phyloP scores from a whole-genome alignment of 1,284 basidiomycete species.

The Irpex lacteus region DNA sequence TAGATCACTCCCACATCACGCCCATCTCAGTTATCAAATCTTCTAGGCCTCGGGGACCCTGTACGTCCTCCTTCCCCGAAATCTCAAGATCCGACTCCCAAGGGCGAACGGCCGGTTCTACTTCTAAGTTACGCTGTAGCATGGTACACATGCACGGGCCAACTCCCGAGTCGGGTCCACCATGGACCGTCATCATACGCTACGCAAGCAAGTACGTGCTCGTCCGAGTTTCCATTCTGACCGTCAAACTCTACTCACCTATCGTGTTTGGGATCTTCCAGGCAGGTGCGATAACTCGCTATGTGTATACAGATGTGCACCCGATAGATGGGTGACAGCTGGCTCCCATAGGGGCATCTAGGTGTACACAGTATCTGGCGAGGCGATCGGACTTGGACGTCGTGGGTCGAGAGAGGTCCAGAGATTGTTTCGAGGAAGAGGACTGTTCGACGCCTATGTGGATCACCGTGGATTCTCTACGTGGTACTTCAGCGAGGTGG shows the following conservation, averaged over 20 bases:
- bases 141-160: too few relatives aligned
- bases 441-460: background rate
- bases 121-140: too few relatives aligned
- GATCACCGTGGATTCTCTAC: background rate
- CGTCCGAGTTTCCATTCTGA: background rate
- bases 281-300: background rate
- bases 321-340: background rate
- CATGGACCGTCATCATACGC: too few relatives aligned
- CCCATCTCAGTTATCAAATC: too few relatives aligned
- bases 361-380: background rate
- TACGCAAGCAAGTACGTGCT: background rate
- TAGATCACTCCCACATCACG: too few relatives aligned
- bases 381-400: too few relatives aligned
- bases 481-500: background rate
- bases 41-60: too few relatives aligned
- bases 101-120: too few relatives aligned
- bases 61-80: too few relatives aligned
- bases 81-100: too few relatives aligned
- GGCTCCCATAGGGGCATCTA: background rate
- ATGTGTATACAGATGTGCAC: background rate
- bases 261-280: background rate
- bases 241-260: background rate
- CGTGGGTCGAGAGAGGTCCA: too few relatives aligned
- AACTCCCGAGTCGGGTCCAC: background rate
- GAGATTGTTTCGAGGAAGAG: background rate